These are phyloP conservation scores for Physocladia obscura DNA, from an alignment of 192 early-diverging fungal genomes.

Conservation along the genomic window DNA sequence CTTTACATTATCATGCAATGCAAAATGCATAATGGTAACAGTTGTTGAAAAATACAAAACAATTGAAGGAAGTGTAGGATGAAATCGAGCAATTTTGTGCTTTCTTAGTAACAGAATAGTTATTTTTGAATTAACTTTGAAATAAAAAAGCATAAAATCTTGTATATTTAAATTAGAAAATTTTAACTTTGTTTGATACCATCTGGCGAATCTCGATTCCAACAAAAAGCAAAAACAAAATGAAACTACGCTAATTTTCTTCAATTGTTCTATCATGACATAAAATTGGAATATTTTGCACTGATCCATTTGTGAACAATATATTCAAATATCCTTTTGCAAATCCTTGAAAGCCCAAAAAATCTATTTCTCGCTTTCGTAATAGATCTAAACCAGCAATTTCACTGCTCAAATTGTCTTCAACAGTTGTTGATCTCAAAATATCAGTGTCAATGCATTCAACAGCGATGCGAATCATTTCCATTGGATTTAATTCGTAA, in stretches of 20 bases:
- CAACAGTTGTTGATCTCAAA: neutral
- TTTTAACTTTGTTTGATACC: too few relatives aligned
- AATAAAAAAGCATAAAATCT: too few relatives aligned
- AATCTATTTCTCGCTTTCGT: neutral
- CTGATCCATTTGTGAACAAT: constrained; percentile 42
- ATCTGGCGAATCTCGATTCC: too few relatives aligned
- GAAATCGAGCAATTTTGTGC: too few relatives aligned
- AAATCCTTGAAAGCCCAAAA: neutral
- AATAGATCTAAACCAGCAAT: neutral
- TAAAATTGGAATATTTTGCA: constrained; percentile 42
- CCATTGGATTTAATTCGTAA: constrained; percentile 37
- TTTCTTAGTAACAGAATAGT: too few relatives aligned
- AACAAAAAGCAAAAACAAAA: too few relatives aligned
- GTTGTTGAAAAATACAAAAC: too few relatives aligned
- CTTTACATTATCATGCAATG: neutral
- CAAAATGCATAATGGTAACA: neutral
- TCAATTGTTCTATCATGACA: too few relatives aligned
- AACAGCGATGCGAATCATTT: constrained; percentile 35
- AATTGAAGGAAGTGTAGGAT: too few relatives aligned
- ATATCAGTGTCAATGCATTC: constrained; percentile 15
- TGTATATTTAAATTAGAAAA: too few relatives aligned
- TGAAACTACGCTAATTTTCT: too few relatives aligned
- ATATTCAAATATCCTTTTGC: constrained; percentile 34
- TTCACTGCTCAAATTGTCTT: constrained; percentile 12
- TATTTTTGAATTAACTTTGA: neutral